phyloP scores from a whole-genome alignment of 331 rosid species.

The Quercus phellos region DNA sequence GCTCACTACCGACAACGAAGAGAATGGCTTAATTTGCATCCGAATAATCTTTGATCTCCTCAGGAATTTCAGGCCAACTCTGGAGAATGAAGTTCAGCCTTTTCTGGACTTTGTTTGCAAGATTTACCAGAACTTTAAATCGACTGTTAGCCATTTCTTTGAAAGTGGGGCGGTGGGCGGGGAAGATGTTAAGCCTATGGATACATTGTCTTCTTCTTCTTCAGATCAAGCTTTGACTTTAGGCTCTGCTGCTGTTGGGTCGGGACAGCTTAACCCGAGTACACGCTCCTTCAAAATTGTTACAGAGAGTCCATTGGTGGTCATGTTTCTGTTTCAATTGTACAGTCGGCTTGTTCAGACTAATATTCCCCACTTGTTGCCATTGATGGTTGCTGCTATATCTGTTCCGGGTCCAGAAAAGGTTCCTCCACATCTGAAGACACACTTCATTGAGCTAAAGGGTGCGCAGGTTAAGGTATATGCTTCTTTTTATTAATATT shows the following conservation, averaged over 20 bases:
- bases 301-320: conserved; percentile 92
- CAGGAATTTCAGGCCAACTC: conserved; percentile 79
- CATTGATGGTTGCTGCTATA: conserved; percentile 91
- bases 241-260: conserved; percentile 39
- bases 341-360: conserved; percentile 85
- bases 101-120: conserved; percentile 83
- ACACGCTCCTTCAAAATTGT: conserved; percentile 88
- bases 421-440: conserved; percentile 72
- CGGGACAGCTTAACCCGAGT: conserved; percentile 83
- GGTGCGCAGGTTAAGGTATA: conserved; percentile 94
- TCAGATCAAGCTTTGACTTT: conserved; percentile 44
- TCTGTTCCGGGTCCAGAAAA: conserved; percentile 90
- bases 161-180: conserved; percentile 49
- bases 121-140: conserved; percentile 76
- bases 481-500: not conserved
- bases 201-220: conserved; percentile 36
- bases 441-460: conserved; percentile 76
- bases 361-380: conserved; percentile 83
- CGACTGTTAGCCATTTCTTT: conserved; percentile 77
- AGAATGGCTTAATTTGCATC: conserved; percentile 73
- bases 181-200: conserved; percentile 74
- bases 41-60: conserved; percentile 89
- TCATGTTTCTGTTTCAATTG: conserved; percentile 87
- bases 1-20: conserved; percentile 84
- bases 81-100: conserved; percentile 85